Evolutionary conservation across 176 grass and related monocot genomes (phyloP).

Genomic region (Rhynchospora tenuis): DNA sequence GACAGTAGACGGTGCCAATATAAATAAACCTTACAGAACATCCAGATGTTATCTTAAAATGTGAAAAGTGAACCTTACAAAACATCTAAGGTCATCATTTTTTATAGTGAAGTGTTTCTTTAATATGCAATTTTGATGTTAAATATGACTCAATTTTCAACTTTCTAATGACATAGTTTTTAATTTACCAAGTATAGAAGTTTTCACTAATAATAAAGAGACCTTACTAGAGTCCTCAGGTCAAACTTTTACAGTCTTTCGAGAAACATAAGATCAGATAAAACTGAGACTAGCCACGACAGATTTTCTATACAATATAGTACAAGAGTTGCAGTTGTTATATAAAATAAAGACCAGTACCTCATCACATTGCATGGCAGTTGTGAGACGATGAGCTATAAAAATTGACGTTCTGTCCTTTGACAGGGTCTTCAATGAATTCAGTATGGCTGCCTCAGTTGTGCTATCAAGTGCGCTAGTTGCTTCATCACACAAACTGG

Average conservation of each 20-base stretch:
- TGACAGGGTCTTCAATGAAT: constrained; percentile 68
- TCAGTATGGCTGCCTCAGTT: constrained; percentile 93
- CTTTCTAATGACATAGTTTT: not conserved
- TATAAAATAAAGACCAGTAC: constrained; percentile 28
- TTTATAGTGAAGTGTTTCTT: not conserved
- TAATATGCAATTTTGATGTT: not conserved
- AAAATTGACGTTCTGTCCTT: constrained; percentile 75
- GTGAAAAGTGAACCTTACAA: not conserved
- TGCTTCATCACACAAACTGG: constrained; percentile 91
- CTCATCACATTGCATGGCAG: constrained; percentile 92
- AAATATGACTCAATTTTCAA: not conserved
- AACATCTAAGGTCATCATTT: not conserved
- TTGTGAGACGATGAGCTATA: constrained; percentile 90
- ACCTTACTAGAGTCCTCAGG: not conserved
- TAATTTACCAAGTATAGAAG: not conserved
- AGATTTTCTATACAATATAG: not conserved
- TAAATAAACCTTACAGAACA: not conserved
- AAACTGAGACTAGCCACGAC: not conserved
- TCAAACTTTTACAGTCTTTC: not conserved
- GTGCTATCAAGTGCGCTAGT: constrained; percentile 96
- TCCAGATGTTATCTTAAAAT: not conserved
- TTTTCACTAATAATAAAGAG: not conserved
- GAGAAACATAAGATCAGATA: not conserved
- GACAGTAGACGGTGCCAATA: not conserved
- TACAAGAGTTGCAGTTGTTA: not conserved